Percentiles rank a stretch among this genome's conserved stretches.
Evolutionary conservation across 495 filamentous ascomycete genomes (phyloP).

Genomic region (Aspergillus ostianus): DNA sequence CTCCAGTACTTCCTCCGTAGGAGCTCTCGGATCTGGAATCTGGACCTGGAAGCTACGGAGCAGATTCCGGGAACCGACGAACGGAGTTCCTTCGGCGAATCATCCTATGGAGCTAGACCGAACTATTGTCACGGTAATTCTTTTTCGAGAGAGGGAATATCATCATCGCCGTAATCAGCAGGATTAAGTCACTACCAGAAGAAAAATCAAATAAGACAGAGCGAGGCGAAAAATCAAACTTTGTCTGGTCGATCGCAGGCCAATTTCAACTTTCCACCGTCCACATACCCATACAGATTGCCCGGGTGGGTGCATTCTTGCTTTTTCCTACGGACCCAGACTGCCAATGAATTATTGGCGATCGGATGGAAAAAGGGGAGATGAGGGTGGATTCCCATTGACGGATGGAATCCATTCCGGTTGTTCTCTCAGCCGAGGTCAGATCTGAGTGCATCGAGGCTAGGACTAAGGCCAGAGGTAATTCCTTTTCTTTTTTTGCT

Average conservation of each 20-base stretch:
- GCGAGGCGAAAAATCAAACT: background rate
- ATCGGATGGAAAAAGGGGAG: background rate
- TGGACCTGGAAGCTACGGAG: background rate
- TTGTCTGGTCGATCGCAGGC: conserved; percentile 1
- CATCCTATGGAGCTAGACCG: background rate
- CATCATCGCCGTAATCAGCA: background rate
- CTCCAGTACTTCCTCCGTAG: background rate
- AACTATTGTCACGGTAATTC: background rate
- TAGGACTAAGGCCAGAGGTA: background rate
- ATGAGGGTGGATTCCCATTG: background rate
- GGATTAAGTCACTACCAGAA: background rate
- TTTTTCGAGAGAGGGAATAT: background rate
- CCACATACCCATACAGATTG: conserved; percentile 5
- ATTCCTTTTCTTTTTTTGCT: background rate
- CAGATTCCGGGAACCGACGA: background rate
- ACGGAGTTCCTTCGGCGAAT: background rate
- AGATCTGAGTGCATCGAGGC: background rate
- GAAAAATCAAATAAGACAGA: conserved; percentile 1
- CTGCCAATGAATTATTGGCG: conserved; percentile 3
- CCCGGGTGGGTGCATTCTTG: conserved; percentile 16
- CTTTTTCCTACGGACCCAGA: conserved; percentile 14
- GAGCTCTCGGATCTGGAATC: background rate
- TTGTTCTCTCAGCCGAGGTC: conserved; percentile 5
- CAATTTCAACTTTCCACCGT: conserved; percentile 6
- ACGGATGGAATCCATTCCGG: conserved; percentile 2